Evolutionary conservation across 768 basidiomycete genomes (phyloP).

Genomic region (Thelephora aurantiotincta): DNA sequence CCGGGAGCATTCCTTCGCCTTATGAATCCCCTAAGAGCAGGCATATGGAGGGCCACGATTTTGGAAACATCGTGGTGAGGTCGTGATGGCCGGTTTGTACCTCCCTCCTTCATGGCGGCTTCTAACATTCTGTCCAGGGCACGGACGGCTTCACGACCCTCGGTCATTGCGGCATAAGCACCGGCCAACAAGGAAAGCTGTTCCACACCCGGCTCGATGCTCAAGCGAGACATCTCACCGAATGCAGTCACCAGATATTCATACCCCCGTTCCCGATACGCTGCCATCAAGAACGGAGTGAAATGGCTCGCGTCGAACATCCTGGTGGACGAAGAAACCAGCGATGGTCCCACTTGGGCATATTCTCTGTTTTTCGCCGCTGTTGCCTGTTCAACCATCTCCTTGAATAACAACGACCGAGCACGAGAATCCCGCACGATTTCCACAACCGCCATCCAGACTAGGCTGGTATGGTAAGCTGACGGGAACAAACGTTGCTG

Average conservation of each 20-base stretch:
- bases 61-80: not conserved
- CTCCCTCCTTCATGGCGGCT: not conserved
- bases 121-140: slow-evolving; percentile 9
- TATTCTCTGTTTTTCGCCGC: not conserved
- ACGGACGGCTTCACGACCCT: slow-evolving; percentile 6
- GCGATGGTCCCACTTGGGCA: not conserved
- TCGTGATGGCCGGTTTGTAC: not conserved
- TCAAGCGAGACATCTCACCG: slow-evolving; percentile 35
- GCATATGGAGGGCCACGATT: not conserved
- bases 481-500: slow-evolving; percentile 3
- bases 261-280: slow-evolving; percentile 14
- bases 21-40: not conserved
- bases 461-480: slow-evolving; percentile 4
- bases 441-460: slow-evolving; percentile 1
- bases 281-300: slow-evolving; percentile 34
- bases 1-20: not conserved
- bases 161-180: slow-evolving; percentile 26
- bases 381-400: not conserved
- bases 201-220: slow-evolving; percentile 29
- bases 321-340: not conserved
- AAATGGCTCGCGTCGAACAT: slow-evolving; percentile 27
- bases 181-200: slow-evolving; percentile 37
- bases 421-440: not conserved
- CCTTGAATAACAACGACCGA: not conserved
- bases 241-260: slow-evolving; percentile 10